Conservation (phyloP, 73 alveolate genomes). For the Stentor coeruleus region DNA sequence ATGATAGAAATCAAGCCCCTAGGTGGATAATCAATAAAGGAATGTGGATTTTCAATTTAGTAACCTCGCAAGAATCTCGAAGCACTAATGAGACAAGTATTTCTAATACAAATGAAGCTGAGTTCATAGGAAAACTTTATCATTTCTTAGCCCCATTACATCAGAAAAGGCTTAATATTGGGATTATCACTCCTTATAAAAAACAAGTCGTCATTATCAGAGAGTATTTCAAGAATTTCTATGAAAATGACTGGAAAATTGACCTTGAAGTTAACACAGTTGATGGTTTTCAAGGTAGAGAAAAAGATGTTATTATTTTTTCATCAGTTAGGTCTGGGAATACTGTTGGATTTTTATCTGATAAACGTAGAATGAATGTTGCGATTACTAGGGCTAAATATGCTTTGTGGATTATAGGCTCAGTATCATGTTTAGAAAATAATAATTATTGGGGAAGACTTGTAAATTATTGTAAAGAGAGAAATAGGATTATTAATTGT, state of each 20-base stretch:
- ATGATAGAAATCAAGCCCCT: constrained; percentile 29
- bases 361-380: constrained; percentile 88
- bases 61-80: constrained; percentile 35
- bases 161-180: constrained; percentile 30
- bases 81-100: constrained; percentile 28
- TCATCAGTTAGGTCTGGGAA: constrained; percentile 77
- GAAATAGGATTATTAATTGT: too few relatives aligned
- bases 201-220: constrained; percentile 35
- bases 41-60: not conserved
- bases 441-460: too few relatives aligned
- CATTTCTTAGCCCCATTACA: not conserved
- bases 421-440: too few relatives aligned
- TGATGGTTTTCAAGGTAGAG: constrained; percentile 96
- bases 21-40: constrained; percentile 15
- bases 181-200: constrained; percentile 57
- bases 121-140: constrained; percentile 29
- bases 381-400: too few relatives aligned
- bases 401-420: too few relatives aligned
- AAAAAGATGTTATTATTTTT: constrained; percentile 88
- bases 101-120: constrained; percentile 33
- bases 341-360: constrained; percentile 79
- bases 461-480: too few relatives aligned
- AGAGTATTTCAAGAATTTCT: constrained; percentile 10
- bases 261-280: constrained; percentile 87
- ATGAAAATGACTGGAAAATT: constrained; percentile 13